A percentile compares a stretch with the other conserved stretches of the same genome.
phyloP scores from a whole-genome alignment of 2,329 filamentous ascomycete genomes.

The Aspergillus hiratsukae region DNA sequence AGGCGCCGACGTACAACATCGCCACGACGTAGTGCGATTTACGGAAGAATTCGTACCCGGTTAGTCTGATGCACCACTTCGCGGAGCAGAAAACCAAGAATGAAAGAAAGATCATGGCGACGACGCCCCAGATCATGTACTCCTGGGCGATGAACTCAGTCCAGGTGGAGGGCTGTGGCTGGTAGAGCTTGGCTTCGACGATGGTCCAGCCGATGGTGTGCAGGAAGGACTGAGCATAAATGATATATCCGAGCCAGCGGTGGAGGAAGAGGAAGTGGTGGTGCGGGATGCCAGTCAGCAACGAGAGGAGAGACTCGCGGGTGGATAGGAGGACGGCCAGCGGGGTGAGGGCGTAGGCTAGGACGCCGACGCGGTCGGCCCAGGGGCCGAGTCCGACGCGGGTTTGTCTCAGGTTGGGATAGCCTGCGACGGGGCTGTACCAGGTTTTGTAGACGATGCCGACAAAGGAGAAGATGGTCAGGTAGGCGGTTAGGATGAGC shows the following conservation, averaged over 20 bases:
- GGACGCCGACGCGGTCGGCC: conserved; percentile 63
- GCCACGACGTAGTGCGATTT: conserved; percentile 70
- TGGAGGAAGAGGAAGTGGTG: conserved; percentile 75
- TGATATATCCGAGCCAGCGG: conserved; percentile 70
- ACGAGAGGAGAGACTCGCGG: conserved; percentile 64
- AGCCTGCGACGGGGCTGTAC: conserved; percentile 63
- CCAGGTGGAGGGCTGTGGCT: conserved; percentile 62
- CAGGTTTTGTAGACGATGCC: conserved; percentile 66
- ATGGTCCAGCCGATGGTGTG: conserved; percentile 70
- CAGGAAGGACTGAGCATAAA: conserved; percentile 61
- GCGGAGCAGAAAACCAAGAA: conserved; percentile 59
- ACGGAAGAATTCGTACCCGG: conserved; percentile 73
- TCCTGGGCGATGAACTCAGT: conserved; percentile 55
- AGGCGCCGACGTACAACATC: conserved; percentile 69
- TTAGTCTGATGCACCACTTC: conserved; percentile 56
- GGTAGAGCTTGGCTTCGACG: conserved; percentile 62
- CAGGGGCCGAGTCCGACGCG: conserved; percentile 63
- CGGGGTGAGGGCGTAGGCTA: conserved; percentile 71
- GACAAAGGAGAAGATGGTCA: conserved; percentile 64
- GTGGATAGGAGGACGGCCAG: conserved; percentile 63
- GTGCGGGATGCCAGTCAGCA: conserved; percentile 69
- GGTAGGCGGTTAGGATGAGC: conserved; percentile 54
- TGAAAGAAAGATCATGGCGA: conserved; percentile 62
- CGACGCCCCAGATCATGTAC: conserved; percentile 70
- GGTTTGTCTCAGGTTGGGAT: conserved; percentile 55